Conservation (phyloP, 164 flowering plant species). For the Kalanchoe fedtschenkoi region DNA sequence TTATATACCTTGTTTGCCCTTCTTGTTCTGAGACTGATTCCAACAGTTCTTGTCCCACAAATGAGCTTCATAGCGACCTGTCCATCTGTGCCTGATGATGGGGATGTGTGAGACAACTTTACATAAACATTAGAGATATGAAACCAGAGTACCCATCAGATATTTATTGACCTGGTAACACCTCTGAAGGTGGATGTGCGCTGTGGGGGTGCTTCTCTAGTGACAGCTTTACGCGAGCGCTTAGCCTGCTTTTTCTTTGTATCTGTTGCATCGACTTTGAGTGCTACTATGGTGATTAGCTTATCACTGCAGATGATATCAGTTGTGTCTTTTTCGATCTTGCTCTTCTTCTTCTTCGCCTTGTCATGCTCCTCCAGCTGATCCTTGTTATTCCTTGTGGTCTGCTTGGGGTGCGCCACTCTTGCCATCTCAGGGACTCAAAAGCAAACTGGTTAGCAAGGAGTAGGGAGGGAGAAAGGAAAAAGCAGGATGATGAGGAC, state of each 20-base stretch:
- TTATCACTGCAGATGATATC: background rate
- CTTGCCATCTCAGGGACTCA: slow-evolving; percentile 2
- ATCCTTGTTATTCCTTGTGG: background rate
- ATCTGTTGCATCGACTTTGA: background rate
- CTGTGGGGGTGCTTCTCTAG: background rate
- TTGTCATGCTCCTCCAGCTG: background rate
- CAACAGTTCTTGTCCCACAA: slow-evolving; percentile 86
- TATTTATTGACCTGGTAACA: slow-evolving; percentile 61
- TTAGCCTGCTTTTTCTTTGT: background rate
- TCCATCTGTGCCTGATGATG: slow-evolving; percentile 80
- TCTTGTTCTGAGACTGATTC: slow-evolving; percentile 79
- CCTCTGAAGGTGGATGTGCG: slow-evolving; percentile 68
- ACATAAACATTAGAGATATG: background rate
- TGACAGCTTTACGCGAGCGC: background rate
- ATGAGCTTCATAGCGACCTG: slow-evolving; percentile 93
- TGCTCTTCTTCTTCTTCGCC: background rate
- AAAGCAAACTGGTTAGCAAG: no score
- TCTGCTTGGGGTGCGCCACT: background rate
- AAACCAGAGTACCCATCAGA: background rate
- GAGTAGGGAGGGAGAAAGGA: background rate
- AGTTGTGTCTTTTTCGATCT: background rate
- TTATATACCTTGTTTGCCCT: slow-evolving; percentile 96
- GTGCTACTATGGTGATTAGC: background rate
- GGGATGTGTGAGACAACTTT: background rate
- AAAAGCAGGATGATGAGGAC: background rate